A percentile compares a stretch with the other conserved stretches of the same genome.
Evolutionary conservation across 2,329 filamentous ascomycete genomes (phyloP).

Genomic region (Exophiala alcalophila): DNA sequence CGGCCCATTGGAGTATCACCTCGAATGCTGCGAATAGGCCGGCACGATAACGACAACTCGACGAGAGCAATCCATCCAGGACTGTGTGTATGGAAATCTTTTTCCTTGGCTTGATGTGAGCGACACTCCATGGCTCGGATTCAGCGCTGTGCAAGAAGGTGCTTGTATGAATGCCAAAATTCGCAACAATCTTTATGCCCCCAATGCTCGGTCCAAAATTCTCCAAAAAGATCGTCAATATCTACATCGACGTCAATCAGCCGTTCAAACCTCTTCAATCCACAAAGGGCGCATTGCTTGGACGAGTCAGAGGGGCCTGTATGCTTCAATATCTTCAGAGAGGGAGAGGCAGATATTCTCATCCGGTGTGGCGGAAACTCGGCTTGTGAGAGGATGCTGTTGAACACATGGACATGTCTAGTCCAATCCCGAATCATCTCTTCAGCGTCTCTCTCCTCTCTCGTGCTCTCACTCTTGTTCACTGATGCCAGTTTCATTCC

Average conservation of each 20-base stretch:
- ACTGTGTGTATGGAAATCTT: too few species aligned
- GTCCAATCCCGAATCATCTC: conserved; percentile 76
- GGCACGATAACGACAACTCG: too few species aligned
- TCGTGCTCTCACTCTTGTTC: conserved; percentile 75
- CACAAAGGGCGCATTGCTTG: conserved; percentile 71
- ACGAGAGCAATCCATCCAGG: too few species aligned
- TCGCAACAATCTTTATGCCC: conserved; percentile 74
- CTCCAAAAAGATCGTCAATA: conserved; percentile 86
- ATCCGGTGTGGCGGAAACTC: conserved; percentile 38
- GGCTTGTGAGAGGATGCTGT: conserved; percentile 51
- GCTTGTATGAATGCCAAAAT: conserved; percentile 80
- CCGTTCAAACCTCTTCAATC: conserved; percentile 81
- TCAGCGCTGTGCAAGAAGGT: conserved; percentile 61
- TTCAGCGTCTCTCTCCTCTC: conserved; percentile 79
- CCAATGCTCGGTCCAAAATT: conserved; percentile 95
- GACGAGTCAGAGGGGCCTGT: conserved; percentile 36
- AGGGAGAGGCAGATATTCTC: conserved; percentile 11
- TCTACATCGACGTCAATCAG: conserved; percentile 70
- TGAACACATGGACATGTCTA: conserved; percentile 69
- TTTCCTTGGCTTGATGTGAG: too few species aligned
- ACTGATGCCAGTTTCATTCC: conserved; percentile 89
- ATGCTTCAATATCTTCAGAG: conserved; percentile 9
- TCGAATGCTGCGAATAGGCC: too few species aligned
- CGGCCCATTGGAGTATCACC: too few species aligned
- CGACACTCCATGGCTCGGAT: not conserved